Conservation (phyloP, 306 rosid species). For the Hippophae rhamnoides region DNA sequence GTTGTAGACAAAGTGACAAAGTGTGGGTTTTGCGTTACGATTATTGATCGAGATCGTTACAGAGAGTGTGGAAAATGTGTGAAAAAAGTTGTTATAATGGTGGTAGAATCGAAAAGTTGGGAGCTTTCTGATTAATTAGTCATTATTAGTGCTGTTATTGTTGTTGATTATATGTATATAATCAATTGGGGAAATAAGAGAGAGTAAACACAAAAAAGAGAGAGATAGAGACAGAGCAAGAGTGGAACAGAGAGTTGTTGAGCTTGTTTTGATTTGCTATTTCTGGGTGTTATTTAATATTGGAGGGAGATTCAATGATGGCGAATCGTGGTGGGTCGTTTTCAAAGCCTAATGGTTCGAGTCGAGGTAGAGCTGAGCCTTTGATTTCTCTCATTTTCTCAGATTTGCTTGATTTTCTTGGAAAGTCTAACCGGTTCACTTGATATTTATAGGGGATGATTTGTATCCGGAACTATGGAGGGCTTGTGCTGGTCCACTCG, state of each 20-base stretch:
- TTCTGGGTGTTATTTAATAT: conserved; percentile 3
- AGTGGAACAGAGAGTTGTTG: background rate
- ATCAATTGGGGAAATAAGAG: conserved; percentile 7
- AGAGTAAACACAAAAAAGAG: background rate
- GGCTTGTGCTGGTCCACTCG: conserved; percentile 82
- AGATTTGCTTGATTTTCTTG: background rate
- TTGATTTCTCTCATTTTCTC: conserved; percentile 5
- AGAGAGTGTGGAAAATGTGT: background rate
- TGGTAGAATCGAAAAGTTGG: conserved; percentile 21
- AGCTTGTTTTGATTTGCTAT: background rate
- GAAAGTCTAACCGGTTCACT: conserved; percentile 2
- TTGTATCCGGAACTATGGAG: conserved; percentile 69
- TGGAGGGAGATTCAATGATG: conserved; percentile 41
- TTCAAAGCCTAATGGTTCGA: conserved; percentile 33
- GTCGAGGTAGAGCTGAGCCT: conserved; percentile 37
- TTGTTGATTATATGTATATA: conserved; percentile 7
- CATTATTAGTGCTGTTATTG: background rate
- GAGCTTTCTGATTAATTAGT: conserved; percentile 14
- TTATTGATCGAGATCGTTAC: conserved; percentile 18
- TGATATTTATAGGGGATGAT: conserved; percentile 28
- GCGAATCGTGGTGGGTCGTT: conserved; percentile 49
- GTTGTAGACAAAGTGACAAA: conserved; percentile 1
- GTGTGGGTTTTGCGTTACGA: conserved; percentile 25
- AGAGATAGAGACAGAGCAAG: background rate
- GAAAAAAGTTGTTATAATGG: background rate